phyloP scores from a whole-genome alignment of 805 yeast genomes.

The Metschnikowia santaceciliae region DNA sequence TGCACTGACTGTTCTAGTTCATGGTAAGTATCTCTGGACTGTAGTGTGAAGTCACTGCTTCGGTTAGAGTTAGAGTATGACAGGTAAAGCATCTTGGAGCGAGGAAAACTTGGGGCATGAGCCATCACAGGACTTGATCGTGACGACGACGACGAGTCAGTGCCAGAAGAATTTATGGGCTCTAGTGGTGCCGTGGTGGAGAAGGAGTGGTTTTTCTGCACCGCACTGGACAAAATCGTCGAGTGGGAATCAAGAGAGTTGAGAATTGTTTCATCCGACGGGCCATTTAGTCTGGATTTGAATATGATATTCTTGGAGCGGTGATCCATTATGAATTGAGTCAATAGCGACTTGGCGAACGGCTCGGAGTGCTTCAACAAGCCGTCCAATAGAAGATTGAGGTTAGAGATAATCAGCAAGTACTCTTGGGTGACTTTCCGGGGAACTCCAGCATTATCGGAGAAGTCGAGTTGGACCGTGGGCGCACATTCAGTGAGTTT shows the following conservation, averaged over 20 bases:
- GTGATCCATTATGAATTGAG: slow-evolving; percentile 1
- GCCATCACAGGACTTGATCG: background rate
- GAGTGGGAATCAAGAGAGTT: background rate
- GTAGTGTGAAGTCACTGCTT: background rate
- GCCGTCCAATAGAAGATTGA: background rate
- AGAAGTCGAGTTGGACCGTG: background rate
- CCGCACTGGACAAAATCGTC: background rate
- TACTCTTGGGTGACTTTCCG: background rate
- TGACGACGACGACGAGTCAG: background rate
- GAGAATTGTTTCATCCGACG: background rate
- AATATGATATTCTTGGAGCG: background rate
- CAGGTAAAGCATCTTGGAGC: slow-evolving; percentile 14
- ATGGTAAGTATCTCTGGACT: background rate
- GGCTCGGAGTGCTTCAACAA: slow-evolving; percentile 1
- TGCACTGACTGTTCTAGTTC: background rate
- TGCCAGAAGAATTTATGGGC: background rate
- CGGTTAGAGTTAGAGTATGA: slow-evolving; percentile 12
- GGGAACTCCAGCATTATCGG: background rate
- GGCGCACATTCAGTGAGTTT: background rate
- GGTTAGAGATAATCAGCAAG: background rate
- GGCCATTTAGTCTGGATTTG: background rate
- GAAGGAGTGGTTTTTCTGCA: slow-evolving; percentile 4
- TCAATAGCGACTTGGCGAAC: background rate
- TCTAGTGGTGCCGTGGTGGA: slow-evolving; percentile 8
- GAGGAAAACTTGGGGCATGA: slow-evolving; percentile 1